These are phyloP conservation scores for Tulasnella sp. DNA, from an alignment of 768 basidiomycete genomes.

Conservation along the genomic window DNA sequence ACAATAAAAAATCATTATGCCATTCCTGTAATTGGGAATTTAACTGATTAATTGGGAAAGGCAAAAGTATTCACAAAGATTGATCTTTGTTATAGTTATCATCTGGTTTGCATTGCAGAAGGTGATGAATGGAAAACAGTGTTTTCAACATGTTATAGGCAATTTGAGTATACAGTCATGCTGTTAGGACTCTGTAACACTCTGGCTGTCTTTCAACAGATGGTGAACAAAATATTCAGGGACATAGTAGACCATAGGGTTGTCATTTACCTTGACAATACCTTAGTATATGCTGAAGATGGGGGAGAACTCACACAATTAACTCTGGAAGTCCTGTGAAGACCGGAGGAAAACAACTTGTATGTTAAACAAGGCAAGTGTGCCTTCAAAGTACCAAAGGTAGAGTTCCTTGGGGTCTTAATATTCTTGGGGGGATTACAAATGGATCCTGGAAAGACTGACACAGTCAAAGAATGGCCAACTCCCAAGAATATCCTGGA, in stretches of 20 bases:
- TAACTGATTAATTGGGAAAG: slow-evolving; percentile 17
- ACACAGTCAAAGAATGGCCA: slow-evolving; percentile 22
- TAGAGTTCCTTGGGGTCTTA: slow-evolving; percentile 18
- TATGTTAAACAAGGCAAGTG: slow-evolving; percentile 18
- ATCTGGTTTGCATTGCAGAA: slow-evolving; percentile 21
- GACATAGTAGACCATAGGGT: slow-evolving; percentile 22
- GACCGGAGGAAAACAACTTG: slow-evolving; percentile 7
- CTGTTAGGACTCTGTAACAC: slow-evolving; percentile 24
- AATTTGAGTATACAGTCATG: slow-evolving; percentile 23
- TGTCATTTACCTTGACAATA: slow-evolving; percentile 22
- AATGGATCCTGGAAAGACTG: slow-evolving; percentile 22
- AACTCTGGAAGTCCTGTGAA: slow-evolving; percentile 16
- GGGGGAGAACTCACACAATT: slow-evolving; percentile 14
- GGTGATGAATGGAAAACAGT: slow-evolving; percentile 24
- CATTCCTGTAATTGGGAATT: slow-evolving; percentile 21
- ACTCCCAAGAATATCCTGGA: slow-evolving; percentile 19
- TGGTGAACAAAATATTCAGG: slow-evolving; percentile 20
- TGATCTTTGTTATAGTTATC: slow-evolving; percentile 22
- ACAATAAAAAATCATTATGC: slow-evolving; percentile 19
- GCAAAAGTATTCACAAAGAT: slow-evolving; percentile 21
- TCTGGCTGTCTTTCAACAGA: slow-evolving; percentile 21
- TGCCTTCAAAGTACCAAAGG: neutral
- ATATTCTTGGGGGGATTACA: slow-evolving; percentile 15
- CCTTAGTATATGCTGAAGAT: slow-evolving; percentile 20
- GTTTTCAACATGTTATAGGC: slow-evolving; percentile 21